Evolutionary conservation across 2,329 filamentous ascomycete genomes (phyloP), one percentile per base, ranked within the genome.

Genomic region (Botrytis aclada): DNA sequence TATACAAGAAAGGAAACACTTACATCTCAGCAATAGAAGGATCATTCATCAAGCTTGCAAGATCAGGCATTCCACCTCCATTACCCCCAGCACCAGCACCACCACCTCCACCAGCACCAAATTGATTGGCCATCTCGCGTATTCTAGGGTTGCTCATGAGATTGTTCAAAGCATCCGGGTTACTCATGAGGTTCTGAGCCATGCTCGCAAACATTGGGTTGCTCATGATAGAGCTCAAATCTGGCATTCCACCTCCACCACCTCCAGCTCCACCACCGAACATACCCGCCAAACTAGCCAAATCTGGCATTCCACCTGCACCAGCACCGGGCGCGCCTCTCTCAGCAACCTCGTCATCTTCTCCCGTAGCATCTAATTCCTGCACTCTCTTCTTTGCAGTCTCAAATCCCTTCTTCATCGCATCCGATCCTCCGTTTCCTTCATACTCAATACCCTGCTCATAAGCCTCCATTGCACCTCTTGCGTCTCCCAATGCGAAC

Each of bases 181-280:
- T 98, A 84, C 90, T 93, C 96, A 98, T 98, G 72, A 99, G 84
- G 83, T 93, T 97, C 86, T 98, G 94, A 7, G 96, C 96, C 94
- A 98, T 98, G 84, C 88, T 93, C 69, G 94, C 90, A 84, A 99
- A 97, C 96, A 98, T 98, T 72, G 96, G 96, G 85, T 98, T 99
- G 86, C 86, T 94, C 94, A 98, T 97, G 82, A 99, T 90, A 76
- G 89, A 89, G 76, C 89, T 84, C 37, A 99, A 86, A 82, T 98
- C 95, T 20, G 95, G 94, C 92, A 97, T 96, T 71, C 93, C 93
- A 69, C 92, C 92, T 12, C 85, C 90, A 8, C 88, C 90, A 45
- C 84, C 86, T 32, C 86, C 86, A 39, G 43, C 65, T 22, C 64
- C 62, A n/a, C 86, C 86, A 58, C 90, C 90, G 77, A 95, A 86